Conservation (phyloP, 305 asterid species). For the Fraxinus nigra region DNA sequence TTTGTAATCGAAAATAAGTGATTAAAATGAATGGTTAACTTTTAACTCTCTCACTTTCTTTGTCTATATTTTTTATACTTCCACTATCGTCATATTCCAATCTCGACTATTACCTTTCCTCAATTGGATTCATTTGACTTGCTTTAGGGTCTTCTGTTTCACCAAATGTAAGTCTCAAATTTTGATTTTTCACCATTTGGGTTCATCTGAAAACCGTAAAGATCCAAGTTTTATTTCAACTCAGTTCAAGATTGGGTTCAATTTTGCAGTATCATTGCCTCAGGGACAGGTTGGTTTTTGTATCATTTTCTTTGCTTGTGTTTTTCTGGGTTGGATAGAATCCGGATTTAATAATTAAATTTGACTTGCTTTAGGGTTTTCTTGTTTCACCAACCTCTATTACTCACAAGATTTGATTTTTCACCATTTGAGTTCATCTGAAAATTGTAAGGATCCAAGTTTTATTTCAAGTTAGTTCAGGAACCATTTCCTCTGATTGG, state of each 20-base stretch:
- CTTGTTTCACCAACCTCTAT: constrained; percentile 5
- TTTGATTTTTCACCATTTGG: constrained; percentile 16
- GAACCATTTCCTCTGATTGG: constrained; percentile 26
- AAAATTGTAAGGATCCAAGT: constrained; percentile 19
- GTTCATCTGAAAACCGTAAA: constrained; percentile 11
- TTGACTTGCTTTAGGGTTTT: constrained; percentile 51
- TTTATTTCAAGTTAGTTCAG: constrained; percentile 6
- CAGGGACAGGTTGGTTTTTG: constrained; percentile 26
- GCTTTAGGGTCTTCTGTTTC: constrained; percentile 39
- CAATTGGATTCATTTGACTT: constrained; percentile 46
- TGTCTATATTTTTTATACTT: constrained; percentile 16
- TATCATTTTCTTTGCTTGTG: neutral
- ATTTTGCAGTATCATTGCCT: neutral
- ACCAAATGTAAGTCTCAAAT: constrained; percentile 2
- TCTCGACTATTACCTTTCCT: constrained; percentile 34
- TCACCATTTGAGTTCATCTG: constrained; percentile 13
- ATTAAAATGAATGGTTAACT: too few species aligned
- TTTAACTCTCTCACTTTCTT: neutral
- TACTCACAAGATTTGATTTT: constrained; percentile 18
- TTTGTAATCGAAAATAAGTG: too few species aligned
- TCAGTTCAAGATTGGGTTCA: constrained; percentile 20
- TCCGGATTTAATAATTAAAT: constrained; percentile 6
- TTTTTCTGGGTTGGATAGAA: neutral
- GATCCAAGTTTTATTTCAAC: constrained; percentile 14
- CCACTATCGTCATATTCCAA: constrained; percentile 29